These are phyloP conservation scores for Salvia sclarea DNA, from an alignment of 305 asterid genomes.

Conservation along the genomic window DNA sequence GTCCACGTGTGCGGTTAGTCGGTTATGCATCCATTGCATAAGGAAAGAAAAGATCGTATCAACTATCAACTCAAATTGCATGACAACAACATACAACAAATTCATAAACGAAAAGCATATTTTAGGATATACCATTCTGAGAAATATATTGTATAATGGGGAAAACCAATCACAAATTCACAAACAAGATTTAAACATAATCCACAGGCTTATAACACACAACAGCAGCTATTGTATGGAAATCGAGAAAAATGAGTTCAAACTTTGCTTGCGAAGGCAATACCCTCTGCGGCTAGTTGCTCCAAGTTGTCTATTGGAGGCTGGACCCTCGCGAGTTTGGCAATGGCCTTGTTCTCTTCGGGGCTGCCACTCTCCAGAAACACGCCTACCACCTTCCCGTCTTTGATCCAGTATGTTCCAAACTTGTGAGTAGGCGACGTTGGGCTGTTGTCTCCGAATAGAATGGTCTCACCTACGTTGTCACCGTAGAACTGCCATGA, in stretches of 20 bases:
- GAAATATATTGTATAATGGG: background rate
- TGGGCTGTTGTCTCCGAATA: constrained; percentile 77
- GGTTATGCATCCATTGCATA: too few species aligned
- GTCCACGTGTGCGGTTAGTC: too few species aligned
- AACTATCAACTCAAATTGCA: too few species aligned
- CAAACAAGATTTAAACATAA: too few species aligned
- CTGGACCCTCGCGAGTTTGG: constrained; percentile 77
- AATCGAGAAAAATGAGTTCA: constrained; percentile 25
- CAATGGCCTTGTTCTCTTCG: constrained; percentile 84
- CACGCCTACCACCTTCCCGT: constrained; percentile 81
- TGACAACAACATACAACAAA: too few species aligned
- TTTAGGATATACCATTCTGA: background rate
- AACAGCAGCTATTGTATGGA: background rate
- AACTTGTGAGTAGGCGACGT: constrained; percentile 77
- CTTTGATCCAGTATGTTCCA: constrained; percentile 88
- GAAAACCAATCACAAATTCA: constrained; percentile 2
- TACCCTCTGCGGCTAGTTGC: constrained; percentile 65
- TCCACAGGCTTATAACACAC: background rate
- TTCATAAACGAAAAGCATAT: background rate
- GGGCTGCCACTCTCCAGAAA: constrained; percentile 91
- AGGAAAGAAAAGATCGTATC: too few species aligned
- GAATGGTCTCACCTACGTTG: constrained; percentile 73
- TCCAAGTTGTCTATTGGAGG: constrained; percentile 66
- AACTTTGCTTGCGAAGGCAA: constrained; percentile 68
- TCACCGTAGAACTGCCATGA: constrained; percentile 98